Evolutionary conservation across 2,329 filamentous ascomycete genomes (phyloP), one percentile per base, ranked within the genome.

Genomic region (Neofusicoccum sp.): DNA sequence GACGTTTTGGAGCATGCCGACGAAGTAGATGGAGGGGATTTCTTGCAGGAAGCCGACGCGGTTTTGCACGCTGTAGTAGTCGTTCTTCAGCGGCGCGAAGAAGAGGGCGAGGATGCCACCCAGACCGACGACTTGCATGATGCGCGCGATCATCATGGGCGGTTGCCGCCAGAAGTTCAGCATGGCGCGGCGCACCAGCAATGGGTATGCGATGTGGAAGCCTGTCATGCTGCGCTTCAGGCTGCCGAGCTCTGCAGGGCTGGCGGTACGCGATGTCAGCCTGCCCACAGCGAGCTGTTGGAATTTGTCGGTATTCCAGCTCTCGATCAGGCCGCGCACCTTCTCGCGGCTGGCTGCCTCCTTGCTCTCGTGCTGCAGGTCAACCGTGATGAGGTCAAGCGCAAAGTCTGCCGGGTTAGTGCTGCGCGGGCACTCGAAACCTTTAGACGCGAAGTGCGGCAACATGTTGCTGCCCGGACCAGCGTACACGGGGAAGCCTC

Each of bases 321-420:
- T 78, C 1, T 82, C 76, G 30, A 91, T 85, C 2, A 92, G 76
- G 3, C 72, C 77, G 41, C 80, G 79, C 0, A 91, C 89, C 56
- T 84, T 84, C 33, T 81, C 79, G 9, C 88, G 80, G 56, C 84
- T 90, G 44, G 84, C 80, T 1, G 79, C 79, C 70, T 92, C 89
- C 20, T 82, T 79, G 1, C 80, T 75, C 33, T 83, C 84, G 41
- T 88, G 82, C 63, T 91, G 89, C 0, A 92, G 76, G 66, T 92
- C 88, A 26, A 92, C 83, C 0, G 89, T 92, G 56, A 93, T 89
- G 53, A 91, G 79, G 66, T 93, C 89, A 6, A 92, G 79, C 0
- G 87, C 88, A 70, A 90, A 92, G 70, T 93, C 89, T 0, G 89
- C 89, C 0, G 89, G 89, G 64, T 92, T 93, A 0, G 87, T 89